Evolutionary conservation across 1,284 basidiomycete genomes (phyloP), one percentile per base, ranked within the genome.

Genomic region (Meripilus lineatus): DNA sequence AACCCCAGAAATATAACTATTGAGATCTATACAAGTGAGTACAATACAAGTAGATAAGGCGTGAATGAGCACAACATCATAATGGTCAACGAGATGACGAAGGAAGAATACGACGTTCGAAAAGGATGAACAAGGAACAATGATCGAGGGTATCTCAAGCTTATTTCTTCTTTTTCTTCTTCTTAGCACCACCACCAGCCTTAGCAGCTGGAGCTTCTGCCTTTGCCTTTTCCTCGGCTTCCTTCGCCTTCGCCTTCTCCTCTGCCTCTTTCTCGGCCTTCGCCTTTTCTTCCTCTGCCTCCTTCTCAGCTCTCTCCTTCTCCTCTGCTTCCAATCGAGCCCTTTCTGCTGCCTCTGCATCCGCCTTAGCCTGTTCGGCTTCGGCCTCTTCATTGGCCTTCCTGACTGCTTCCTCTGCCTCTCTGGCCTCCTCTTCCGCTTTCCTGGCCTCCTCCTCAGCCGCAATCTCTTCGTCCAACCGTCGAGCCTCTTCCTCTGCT

Each of bases 371-470:
- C 8, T 42, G 17, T 22, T 5, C 42, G 44, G 46, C 46, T 40
- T 34, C 11, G 33, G 40, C 49, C 21, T 33, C 45, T 38, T 37
- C 41, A 41, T 33, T 43, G 22, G 44, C 45, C 11, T 32, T 17
- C 11, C 17, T 28, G 14, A 35, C 26, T 11, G 43, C 50, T 1
- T 45, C 50, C 20, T 42, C 46, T 15, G 35, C 48, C 22, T 46
- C 40, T 23, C 33, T 39, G 1, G 41, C 55, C 44, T 40, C 33
- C 24, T 40, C 42, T 28, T 41, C 43, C 30, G 32, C 28, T 13
- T 38, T 38, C 39, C 38, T 46, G 33, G 54, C 53, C 33, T 46
- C 38, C 21, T 44, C 32, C 33, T 55, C 57, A 42, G 45, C 51
- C 8, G 52, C 52, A 5, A 50, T 51, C 33, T 48, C 47, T 20